Evolutionary conservation across 176 grass and related monocot species (phyloP).

Genomic region (Olyra latifolia): DNA sequence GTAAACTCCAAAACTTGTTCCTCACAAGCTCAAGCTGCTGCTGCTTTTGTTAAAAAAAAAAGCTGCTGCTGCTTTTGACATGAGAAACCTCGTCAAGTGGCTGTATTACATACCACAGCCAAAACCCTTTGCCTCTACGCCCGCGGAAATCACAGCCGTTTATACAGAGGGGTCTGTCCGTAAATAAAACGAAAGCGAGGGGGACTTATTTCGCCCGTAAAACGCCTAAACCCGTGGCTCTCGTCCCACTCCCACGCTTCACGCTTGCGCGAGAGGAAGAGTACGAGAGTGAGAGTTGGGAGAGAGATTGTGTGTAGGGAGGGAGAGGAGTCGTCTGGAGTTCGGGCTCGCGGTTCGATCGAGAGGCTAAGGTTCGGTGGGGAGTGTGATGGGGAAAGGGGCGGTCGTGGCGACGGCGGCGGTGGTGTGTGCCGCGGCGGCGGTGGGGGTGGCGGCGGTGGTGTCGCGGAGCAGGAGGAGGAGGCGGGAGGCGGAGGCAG

Average conservation of each 20-base stretch:
- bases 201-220: constrained; percentile 16
- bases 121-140: too few relatives aligned
- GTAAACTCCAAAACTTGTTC: too few relatives aligned
- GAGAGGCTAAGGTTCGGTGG: background rate
- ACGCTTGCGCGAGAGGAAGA: constrained; percentile 20
- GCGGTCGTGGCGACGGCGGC: constrained; percentile 50
- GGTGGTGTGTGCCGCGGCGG: constrained; percentile 68
- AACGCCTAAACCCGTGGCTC: constrained; percentile 38
- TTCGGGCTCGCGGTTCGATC: constrained; percentile 7
- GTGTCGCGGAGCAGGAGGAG: constrained; percentile 42
- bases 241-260: constrained; percentile 31
- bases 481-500: constrained; percentile 33
- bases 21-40: too few relatives aligned
- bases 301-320: background rate
- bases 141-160: background rate
- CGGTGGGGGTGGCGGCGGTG: constrained; percentile 57
- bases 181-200: background rate
- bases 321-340: background rate
- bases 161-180: background rate
- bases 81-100: background rate
- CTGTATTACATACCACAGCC: background rate
- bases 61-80: background rate
- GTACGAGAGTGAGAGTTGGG: background rate
- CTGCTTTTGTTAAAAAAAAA: too few relatives aligned
- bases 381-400: constrained; percentile 55